A percentile compares a stretch with the other conserved stretches of the same genome.
These are phyloP conservation scores for Silybum marianum DNA, from an alignment of 129 eudicot genomes.

Conservation along the genomic window DNA sequence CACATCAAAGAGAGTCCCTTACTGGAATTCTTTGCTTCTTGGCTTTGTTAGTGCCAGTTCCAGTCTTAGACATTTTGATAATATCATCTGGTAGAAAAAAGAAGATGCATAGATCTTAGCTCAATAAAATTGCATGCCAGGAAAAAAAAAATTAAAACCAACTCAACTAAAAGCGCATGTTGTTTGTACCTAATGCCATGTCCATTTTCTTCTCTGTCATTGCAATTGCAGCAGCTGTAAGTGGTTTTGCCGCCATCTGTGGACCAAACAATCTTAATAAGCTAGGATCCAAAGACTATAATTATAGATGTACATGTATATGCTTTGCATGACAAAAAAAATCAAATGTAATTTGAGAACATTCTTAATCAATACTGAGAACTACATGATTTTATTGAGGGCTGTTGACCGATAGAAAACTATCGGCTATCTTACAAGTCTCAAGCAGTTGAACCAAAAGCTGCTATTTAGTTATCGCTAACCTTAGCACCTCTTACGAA, in stretches of 20 bases:
- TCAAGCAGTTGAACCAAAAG: not conserved
- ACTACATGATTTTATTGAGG: not conserved
- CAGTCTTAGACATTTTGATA: constrained; percentile 83
- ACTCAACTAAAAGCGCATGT: not conserved
- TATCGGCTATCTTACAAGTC: not conserved
- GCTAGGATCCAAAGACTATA: not conserved
- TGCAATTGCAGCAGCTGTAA: constrained; percentile 87
- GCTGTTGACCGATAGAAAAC: not conserved
- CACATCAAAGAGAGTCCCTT: constrained; percentile 24
- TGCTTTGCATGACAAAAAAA: not conserved
- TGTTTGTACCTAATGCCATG: constrained; percentile 72
- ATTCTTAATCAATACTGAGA: not conserved
- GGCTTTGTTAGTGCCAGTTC: constrained; percentile 36
- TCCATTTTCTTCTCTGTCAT: constrained; percentile 97
- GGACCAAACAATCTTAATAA: constrained; percentile 1
- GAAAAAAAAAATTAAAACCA: not conserved
- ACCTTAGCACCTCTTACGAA: no score
- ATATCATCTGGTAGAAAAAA: constrained; percentile 74
- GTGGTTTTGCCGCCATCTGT: constrained; percentile 88
- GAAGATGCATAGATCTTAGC: not conserved
- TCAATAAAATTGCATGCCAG: not conserved
- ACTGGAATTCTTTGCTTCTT: constrained; percentile 79
- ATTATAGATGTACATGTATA: not conserved
- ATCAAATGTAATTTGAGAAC: no score
- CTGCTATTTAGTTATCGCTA: not conserved